Evolutionary conservation across 768 basidiomycete species (phyloP), one percentile per base, ranked within the genome.

Genomic region (Lentinula aciculospora): DNA sequence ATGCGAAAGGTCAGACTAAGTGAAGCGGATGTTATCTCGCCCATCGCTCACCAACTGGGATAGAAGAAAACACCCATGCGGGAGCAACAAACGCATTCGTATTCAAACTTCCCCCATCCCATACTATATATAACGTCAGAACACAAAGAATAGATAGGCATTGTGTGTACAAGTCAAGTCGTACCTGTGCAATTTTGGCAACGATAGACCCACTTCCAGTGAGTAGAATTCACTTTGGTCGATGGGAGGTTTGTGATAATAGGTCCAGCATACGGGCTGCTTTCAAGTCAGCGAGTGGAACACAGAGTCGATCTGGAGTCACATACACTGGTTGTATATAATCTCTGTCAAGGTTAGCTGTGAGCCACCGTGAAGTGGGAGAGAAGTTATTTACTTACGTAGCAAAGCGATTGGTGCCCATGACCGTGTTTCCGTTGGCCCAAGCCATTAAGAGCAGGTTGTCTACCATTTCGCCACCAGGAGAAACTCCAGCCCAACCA

Each of bases 191-290:
- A 86, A 67, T 84, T 80, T 63, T 84, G 81, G 76, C 85, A 86
- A 17, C 82, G 75, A 71, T 78, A 86, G 3, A 85, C 82, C 79
- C 81, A 85, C 60, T 83, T 84, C 83, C 83, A 85, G 61, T 84
- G 81, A 1, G 83, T 85, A 0, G 81, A 66, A 61, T 84, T 84
- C 25, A 84, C 76, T 56, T 69, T 74, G 15, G 78, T 76, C 7
- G 74, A 72, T 4, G 78, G 77, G 10, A 84, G 69, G 44, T 76
- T 76, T 1, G 83, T 85, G 47, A 86, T 68, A 15, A 74, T 70
- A 0, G 83, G 82, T 1, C 82, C 82, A 17, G 67, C 54, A 65
- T 82, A 76, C 29, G 69, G 72, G n/a, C 78, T 77, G 59, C 4
- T 21, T 44, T 29, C 9, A 19, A 32, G 15, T 44, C 37, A 60